These are phyloP conservation scores for Penicillium diatomitis DNA, from an alignment of 495 filamentous ascomycete genomes.

Conservation along the genomic window DNA sequence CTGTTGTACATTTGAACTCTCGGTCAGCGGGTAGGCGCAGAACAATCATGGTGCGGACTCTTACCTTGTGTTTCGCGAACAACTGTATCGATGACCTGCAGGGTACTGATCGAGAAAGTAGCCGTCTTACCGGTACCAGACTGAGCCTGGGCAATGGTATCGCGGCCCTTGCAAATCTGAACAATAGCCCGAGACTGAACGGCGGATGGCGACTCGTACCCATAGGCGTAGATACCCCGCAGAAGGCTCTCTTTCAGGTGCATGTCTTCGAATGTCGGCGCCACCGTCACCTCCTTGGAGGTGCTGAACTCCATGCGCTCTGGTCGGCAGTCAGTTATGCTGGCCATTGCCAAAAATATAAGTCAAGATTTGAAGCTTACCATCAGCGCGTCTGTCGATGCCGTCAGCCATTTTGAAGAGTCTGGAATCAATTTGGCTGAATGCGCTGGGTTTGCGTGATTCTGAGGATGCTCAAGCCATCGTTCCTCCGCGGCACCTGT, in stretches of 20 bases:
- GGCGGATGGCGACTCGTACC: constrained; percentile 94
- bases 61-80: constrained; percentile 75
- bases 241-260: constrained; percentile 92
- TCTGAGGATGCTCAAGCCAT: not conserved
- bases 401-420: constrained; percentile 70
- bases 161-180: constrained; percentile 96
- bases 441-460: not conserved
- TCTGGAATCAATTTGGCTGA: not conserved
- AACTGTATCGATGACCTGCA: constrained; percentile 83
- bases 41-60: not conserved
- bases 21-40: constrained; percentile 5
- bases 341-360: not conserved
- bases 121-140: constrained; percentile 98
- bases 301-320: constrained; percentile 97
- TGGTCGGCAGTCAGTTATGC: constrained; percentile 24
- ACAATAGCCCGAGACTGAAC: constrained; percentile 97
- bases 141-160: constrained; percentile 98
- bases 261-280: constrained; percentile 65
- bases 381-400: constrained; percentile 87
- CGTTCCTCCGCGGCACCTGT: not conserved
- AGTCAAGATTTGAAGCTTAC: constrained; percentile 20
- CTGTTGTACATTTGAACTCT: constrained; percentile 24
- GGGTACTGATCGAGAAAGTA: constrained; percentile 94
- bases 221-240: constrained; percentile 96
- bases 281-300: constrained; percentile 92